phyloP scores from a whole-genome alignment of 139 green algal genomes.

The Chlorella vulgaris region DNA sequence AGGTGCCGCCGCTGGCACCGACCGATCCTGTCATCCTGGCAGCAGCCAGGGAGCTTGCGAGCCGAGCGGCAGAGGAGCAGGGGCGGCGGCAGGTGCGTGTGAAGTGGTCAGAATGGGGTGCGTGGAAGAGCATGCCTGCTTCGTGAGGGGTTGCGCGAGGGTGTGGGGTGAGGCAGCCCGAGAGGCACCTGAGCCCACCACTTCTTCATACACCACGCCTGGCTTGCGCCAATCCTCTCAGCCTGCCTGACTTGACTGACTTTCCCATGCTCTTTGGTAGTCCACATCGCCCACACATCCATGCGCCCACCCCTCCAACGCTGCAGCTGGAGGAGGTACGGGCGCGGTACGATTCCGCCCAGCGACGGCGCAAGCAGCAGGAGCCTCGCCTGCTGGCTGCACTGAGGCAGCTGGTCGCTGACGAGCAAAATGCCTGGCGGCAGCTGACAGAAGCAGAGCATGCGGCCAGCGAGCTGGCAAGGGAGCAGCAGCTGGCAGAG shows the following conservation, averaged over 20 bases:
- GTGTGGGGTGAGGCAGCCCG: too few relatives aligned
- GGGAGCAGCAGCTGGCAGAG: background rate
- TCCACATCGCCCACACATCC: too few relatives aligned
- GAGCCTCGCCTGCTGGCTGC: slow-evolving; percentile 30
- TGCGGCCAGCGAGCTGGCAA: background rate
- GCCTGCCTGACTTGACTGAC: too few relatives aligned
- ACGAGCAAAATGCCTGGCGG: background rate
- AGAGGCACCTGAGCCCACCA: too few relatives aligned
- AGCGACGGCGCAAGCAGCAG: slow-evolving; percentile 10
- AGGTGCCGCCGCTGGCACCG: slow-evolving; percentile 5
- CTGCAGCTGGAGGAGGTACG: slow-evolving; percentile 24
- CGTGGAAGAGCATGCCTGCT: too few relatives aligned
- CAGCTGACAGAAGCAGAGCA: background rate
- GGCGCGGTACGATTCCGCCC: slow-evolving; percentile 17
- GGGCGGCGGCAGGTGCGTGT: slow-evolving; percentile 13
- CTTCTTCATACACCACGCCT: background rate
- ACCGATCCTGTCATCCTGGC: slow-evolving; percentile 33
- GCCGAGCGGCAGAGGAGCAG: slow-evolving; percentile 17
- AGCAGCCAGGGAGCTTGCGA: slow-evolving; percentile 42
- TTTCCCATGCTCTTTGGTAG: too few relatives aligned
- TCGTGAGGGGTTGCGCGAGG: too few relatives aligned
- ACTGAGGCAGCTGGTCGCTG: slow-evolving; percentile 14
- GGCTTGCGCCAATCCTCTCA: background rate
- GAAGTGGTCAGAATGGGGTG: too few relatives aligned
- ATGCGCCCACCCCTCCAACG: background rate